Evolutionary conservation across 2,329 filamentous ascomycete species (phyloP).

Genomic region (Fusarium sp.): DNA sequence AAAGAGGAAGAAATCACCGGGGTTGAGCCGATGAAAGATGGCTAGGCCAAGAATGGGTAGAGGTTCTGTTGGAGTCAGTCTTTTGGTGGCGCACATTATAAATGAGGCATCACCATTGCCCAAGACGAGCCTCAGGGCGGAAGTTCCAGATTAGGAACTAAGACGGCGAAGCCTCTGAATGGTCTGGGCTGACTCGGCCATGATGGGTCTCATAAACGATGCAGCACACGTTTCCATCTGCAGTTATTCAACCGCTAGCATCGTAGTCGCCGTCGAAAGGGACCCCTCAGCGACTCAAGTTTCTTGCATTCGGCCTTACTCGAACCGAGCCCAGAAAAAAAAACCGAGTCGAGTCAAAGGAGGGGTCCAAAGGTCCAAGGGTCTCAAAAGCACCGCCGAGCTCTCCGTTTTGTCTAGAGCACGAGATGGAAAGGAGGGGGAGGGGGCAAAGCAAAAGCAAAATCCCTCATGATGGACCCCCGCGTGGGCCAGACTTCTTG

Average conservation of each 20-base stretch:
- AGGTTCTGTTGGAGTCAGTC: background rate
- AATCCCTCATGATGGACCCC: constrained; percentile 39
- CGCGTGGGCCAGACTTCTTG: constrained; percentile 19
- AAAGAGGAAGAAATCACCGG: constrained; percentile 10
- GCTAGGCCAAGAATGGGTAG: constrained; percentile 28
- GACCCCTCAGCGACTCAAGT: constrained; percentile 20
- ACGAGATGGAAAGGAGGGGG: constrained; percentile 26
- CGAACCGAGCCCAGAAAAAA: constrained; percentile 25
- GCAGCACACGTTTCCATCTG: constrained; percentile 24
- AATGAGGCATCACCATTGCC: constrained; percentile 7
- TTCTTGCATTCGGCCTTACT: constrained; percentile 37
- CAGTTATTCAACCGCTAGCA: constrained; percentile 27
- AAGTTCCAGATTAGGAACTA: constrained; percentile 27
- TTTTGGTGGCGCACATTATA: constrained; percentile 22
- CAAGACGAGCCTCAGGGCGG: constrained; percentile 10
- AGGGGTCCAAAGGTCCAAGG: constrained; percentile 32
- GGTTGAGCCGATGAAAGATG: constrained; percentile 11
- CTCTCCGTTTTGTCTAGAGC: constrained; percentile 29
- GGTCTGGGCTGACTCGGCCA: background rate
- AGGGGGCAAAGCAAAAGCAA: constrained; percentile 22
- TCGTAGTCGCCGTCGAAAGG: constrained; percentile 28
- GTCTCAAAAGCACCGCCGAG: constrained; percentile 33
- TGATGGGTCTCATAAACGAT: constrained; percentile 24
- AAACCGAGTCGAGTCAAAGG: constrained; percentile 21
- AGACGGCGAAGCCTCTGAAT: background rate